Evolutionary conservation across 805 yeast genomes (phyloP).

Genomic region (Schizosaccharomyces cryophilus): DNA sequence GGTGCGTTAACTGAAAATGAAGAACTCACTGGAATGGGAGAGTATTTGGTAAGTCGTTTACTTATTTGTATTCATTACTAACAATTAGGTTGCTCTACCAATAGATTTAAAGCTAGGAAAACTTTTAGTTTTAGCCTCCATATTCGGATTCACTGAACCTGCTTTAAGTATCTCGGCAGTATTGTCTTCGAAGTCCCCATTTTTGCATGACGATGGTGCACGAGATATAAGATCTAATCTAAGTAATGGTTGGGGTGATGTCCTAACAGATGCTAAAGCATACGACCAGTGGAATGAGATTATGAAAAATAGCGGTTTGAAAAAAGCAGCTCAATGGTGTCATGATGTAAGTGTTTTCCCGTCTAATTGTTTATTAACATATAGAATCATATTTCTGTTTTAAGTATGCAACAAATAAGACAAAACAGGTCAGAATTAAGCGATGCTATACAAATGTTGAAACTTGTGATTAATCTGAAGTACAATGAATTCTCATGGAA

Average conservation of each 20-base stretch:
- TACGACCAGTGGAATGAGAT: background rate
- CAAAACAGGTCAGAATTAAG: background rate
- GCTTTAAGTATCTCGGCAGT: conserved; percentile 82
- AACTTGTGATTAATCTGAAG: background rate
- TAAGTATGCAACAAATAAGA: background rate
- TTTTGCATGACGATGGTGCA: conserved; percentile 12
- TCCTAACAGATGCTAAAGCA: background rate
- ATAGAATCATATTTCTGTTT: background rate
- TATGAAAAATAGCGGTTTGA: background rate
- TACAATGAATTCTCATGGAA: background rate
- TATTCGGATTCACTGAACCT: conserved; percentile 21
- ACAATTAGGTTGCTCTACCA: conserved; percentile 26
- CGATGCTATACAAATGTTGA: background rate
- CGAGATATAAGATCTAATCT: background rate
- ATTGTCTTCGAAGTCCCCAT: conserved; percentile 69
- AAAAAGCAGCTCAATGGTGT: background rate
- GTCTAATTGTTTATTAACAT: no score
- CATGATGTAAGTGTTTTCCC: background rate
- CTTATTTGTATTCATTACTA: conserved; percentile 11
- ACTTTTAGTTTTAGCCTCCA: conserved; percentile 12
- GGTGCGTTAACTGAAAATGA: conserved; percentile 37
- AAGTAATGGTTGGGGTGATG: background rate
- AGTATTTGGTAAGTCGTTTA: conserved; percentile 33
- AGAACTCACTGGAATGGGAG: conserved; percentile 52
- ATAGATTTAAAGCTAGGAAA: background rate